Conservation (phyloP, 2,329 filamentous ascomycete genomes). For the Sporothrix brasiliensis region DNA sequence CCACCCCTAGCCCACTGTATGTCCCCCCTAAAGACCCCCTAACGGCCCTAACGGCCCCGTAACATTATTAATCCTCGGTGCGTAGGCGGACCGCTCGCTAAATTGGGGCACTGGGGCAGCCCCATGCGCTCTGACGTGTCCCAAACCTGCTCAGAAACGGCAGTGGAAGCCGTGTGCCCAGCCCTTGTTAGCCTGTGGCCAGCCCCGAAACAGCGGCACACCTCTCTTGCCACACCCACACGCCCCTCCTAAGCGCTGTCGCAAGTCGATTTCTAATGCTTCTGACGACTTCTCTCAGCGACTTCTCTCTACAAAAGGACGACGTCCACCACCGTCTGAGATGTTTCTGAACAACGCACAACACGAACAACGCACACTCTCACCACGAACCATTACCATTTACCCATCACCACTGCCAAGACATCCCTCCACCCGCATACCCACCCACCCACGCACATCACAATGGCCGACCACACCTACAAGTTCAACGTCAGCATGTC, state of each 20-base stretch:
- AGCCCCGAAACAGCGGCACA: conserved; percentile 20
- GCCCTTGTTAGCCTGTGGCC: not conserved
- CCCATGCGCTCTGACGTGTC: conserved; percentile 20
- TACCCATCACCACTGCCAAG: too few species aligned
- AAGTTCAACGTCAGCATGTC: conserved; percentile 93
- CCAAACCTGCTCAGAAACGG: conserved; percentile 27
- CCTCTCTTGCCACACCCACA: not conserved
- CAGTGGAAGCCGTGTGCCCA: conserved; percentile 12
- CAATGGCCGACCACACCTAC: conserved; percentile 85
- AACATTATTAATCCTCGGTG: conserved; percentile 16
- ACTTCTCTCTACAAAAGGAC: not conserved
- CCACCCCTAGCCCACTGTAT: conserved; percentile 5
- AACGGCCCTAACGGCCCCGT: not conserved
- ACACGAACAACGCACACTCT: not conserved
- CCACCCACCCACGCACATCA: conserved; percentile 36
- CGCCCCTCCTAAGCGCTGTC: conserved; percentile 12
- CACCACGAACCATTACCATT: not conserved
- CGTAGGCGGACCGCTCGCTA: not conserved
- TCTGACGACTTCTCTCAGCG: not conserved
- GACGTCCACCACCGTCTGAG: conserved; percentile 3
- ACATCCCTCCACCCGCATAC: not conserved
- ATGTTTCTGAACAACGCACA: not conserved
- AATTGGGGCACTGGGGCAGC: not conserved
- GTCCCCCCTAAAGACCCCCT: not conserved
- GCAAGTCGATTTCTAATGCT: conserved; percentile 20